phyloP scores from a whole-genome alignment of 257 asterid species.

The Schizonepeta tenuifolia region DNA sequence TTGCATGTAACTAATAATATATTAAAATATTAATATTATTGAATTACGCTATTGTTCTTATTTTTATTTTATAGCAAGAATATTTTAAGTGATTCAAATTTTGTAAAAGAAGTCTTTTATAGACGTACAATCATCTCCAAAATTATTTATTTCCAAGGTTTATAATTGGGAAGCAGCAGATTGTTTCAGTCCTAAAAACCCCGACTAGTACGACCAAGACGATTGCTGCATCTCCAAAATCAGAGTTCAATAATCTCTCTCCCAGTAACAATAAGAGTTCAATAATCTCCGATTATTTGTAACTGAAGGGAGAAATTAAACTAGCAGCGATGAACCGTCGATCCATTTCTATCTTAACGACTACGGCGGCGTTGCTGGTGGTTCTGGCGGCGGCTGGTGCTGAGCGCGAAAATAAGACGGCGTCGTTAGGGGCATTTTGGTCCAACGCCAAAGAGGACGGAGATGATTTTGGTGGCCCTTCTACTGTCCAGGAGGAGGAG shows the following conservation, averaged over 20 bases:
- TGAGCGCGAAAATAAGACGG: conserved; percentile 50
- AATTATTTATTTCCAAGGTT: neutral
- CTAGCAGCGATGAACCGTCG: conserved; percentile 37
- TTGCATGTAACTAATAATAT: too few species aligned
- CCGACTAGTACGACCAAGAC: conserved; percentile 9
- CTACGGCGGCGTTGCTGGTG: conserved; percentile 27
- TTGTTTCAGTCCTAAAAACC: neutral
- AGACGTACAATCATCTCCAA: too few species aligned
- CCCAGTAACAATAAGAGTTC: neutral
- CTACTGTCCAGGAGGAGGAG: conserved; percentile 39
- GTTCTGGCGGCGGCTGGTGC: conserved; percentile 23
- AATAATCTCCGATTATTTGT: neutral
- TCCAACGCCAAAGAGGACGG: conserved; percentile 58
- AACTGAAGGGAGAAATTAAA: neutral
- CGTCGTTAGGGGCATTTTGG: conserved; percentile 50
- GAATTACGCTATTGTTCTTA: too few species aligned
- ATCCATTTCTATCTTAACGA: conserved; percentile 3
- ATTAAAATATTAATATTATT: too few species aligned
- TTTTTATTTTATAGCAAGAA: too few species aligned
- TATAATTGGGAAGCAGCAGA: neutral
- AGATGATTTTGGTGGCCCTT: conserved; percentile 30
- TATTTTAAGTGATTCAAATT: too few species aligned
- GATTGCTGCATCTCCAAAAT: neutral
- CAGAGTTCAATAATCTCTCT: neutral
- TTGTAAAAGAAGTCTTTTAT: too few species aligned